Base-by-base conservation (phyloP, 805 yeast genomes). In the Candida arabinofermentans region DNA sequence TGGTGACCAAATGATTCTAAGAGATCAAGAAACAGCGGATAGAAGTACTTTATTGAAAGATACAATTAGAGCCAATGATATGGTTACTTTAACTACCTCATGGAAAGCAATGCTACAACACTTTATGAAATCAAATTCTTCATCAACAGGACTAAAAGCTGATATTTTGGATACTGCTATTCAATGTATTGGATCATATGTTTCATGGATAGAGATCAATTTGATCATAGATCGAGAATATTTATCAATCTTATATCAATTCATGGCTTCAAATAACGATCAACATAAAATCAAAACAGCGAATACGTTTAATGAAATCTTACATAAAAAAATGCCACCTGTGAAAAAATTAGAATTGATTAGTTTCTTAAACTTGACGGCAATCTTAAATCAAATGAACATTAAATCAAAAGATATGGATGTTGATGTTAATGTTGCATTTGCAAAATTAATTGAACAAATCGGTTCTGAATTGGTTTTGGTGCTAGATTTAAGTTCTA, bases 191-290 rank as follows among this genome's bases (percentile, higher is more conserved):
- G 97, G 97, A 9, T 79, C 79, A 10, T 93, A 85, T 74, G 85
- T 89, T 19, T 81, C 90, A 19, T 93, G 99, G 99, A 87, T 90
- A 60, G 95, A 87, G 59, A 81, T 90, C 46, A 70, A 81, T 41
- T 69, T 87, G 51, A 78, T 91, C 41, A 72, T 89, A 24, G 78
- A 77, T 37, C 71, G 75, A 26, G 75, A 75, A 18, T 81, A 76
- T 50, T 66, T 86, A 53, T 63, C 70, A 22, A 57, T 75, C 27
- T 72, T 88, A 36, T 82, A 79, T 54, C 75, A 72, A 44, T 81
- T 74, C 54, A 69, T 88, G 48, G 55, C 54, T 10, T 41, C 44
- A 12, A 40, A 48, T 7, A 47, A 55, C 29, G 71, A 70, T 40
- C 64, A 61, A 18, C 75, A 77, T 39, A 75, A 82, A 44, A 68